Evolutionary conservation across 257 asterid genomes (phyloP).

Genomic region (Ligustrum vulgare): DNA sequence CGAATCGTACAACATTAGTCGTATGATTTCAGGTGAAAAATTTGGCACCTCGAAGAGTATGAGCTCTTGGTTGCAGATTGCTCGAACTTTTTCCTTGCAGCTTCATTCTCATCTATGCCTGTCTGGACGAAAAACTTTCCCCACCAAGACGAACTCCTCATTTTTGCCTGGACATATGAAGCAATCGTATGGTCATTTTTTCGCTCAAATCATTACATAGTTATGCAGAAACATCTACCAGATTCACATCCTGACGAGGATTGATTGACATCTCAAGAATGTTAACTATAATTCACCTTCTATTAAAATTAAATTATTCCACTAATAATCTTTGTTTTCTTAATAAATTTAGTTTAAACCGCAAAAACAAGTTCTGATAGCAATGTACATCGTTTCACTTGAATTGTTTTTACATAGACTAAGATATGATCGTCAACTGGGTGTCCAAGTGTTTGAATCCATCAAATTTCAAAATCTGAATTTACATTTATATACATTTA

Average conservation of each 20-base stretch:
- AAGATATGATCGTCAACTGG: neutral
- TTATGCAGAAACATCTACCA: neutral
- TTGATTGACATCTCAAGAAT: neutral
- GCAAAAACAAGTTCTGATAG: too few relatives aligned
- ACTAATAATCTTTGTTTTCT: too few relatives aligned
- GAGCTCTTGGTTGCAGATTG: conserved; percentile 56
- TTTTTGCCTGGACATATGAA: conserved; percentile 51
- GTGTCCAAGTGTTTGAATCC: neutral
- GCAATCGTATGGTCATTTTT: neutral
- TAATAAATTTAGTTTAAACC: too few relatives aligned
- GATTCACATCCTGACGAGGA: neutral
- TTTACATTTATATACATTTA: too few relatives aligned
- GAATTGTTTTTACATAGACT: too few relatives aligned
- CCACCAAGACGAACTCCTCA: conserved; percentile 91
- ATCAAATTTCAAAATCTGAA: neutral
- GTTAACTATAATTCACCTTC: neutral
- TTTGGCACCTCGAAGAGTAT: conserved; percentile 64
- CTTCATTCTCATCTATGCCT: conserved; percentile 76
- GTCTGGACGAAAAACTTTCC: conserved; percentile 66
- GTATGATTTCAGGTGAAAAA: conserved; percentile 78
- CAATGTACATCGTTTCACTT: too few relatives aligned
- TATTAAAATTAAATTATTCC: too few relatives aligned
- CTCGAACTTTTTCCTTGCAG: conserved; percentile 68
- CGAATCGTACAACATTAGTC: neutral
- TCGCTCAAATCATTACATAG: neutral